Evolutionary conservation across 2,329 filamentous ascomycete species (phyloP).

Genomic region (Capronia americana): DNA sequence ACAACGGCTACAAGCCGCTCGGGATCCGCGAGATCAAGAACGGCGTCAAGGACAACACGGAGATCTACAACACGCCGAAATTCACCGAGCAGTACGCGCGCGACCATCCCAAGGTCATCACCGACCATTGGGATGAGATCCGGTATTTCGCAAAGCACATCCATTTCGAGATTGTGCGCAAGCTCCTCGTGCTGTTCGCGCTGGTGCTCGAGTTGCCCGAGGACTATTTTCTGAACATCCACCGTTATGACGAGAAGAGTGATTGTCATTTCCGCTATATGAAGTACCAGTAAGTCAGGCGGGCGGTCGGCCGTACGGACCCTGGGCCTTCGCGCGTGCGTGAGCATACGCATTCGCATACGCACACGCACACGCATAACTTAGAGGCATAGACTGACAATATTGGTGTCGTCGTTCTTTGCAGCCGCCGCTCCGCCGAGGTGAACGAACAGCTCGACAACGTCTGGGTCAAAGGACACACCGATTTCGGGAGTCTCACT

Average conservation of each 20-base stretch:
- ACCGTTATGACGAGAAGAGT: conserved; percentile 62
- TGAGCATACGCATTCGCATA: not conserved
- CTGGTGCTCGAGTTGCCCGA: conserved; percentile 65
- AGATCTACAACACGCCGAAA: conserved; percentile 68
- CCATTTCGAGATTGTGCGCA: conserved; percentile 62
- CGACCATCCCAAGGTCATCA: conserved; percentile 56
- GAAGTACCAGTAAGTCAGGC: conserved; percentile 56
- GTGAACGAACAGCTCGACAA: conserved; percentile 54
- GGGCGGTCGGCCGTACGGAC: too few species aligned
- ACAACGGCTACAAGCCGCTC: conserved; percentile 61
- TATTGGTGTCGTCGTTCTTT: not conserved
- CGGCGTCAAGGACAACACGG: conserved; percentile 57
- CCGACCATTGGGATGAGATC: conserved; percentile 60
- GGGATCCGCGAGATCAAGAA: conserved; percentile 47
- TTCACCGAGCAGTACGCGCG: conserved; percentile 56
- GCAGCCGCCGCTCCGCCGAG: conserved; percentile 51
- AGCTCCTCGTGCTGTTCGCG: conserved; percentile 64
- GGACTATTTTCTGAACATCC: conserved; percentile 61
- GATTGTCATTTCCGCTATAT: conserved; percentile 68
- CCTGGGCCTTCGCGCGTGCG: too few species aligned
- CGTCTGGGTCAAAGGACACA: conserved; percentile 59
- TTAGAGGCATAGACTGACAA: not conserved
- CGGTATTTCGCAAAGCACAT: conserved; percentile 59
- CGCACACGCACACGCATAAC: too few species aligned
- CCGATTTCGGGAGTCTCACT: conserved; percentile 63